Evolutionary conservation across 1,139 yeast genomes (phyloP).

Genomic region (Protomyces arabidopsidicola): DNA sequence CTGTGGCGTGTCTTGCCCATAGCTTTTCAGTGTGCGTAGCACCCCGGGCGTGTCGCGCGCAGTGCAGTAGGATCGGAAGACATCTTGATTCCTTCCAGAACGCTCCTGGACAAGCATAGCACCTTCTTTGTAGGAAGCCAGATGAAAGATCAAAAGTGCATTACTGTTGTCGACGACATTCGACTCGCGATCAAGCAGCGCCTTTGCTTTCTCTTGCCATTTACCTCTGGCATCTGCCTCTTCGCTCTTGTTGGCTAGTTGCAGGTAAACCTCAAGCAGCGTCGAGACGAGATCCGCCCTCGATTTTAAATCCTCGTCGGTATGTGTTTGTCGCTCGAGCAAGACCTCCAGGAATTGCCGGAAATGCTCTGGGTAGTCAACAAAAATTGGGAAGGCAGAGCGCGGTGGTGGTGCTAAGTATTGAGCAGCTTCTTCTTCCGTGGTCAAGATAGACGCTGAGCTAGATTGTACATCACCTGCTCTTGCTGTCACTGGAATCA

Average conservation of each 20-base stretch:
- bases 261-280: slow-evolving; percentile 72
- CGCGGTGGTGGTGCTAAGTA: slow-evolving; percentile 70
- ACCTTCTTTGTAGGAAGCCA: slow-evolving; percentile 34
- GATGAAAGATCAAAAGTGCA: slow-evolving; percentile 34
- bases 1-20: slow-evolving; percentile 60
- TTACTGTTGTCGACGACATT: slow-evolving; percentile 38
- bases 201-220: slow-evolving; percentile 66
- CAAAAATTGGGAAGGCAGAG: slow-evolving; percentile 78
- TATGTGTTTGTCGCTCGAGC: slow-evolving; percentile 29
- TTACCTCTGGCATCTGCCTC: slow-evolving; percentile 41
- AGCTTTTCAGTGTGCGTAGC: slow-evolving; percentile 52
- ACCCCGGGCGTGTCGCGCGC: slow-evolving; percentile 57
- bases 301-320: slow-evolving; percentile 42
- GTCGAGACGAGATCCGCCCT: slow-evolving; percentile 70
- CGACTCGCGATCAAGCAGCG: slow-evolving; percentile 45
- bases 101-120: slow-evolving; percentile 42
- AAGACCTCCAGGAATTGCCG: slow-evolving; percentile 94
- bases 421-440: slow-evolving; percentile 2
- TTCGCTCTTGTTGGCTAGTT: slow-evolving; percentile 49
- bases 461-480: background rate
- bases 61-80: slow-evolving; percentile 60
- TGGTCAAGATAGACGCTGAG: background rate
- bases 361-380: slow-evolving; percentile 78
- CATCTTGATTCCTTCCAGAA: slow-evolving; percentile 56
- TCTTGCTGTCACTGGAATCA: background rate